phyloP scores from a whole-genome alignment of 208 protist genomes.

The Crithidia expoeki region DNA sequence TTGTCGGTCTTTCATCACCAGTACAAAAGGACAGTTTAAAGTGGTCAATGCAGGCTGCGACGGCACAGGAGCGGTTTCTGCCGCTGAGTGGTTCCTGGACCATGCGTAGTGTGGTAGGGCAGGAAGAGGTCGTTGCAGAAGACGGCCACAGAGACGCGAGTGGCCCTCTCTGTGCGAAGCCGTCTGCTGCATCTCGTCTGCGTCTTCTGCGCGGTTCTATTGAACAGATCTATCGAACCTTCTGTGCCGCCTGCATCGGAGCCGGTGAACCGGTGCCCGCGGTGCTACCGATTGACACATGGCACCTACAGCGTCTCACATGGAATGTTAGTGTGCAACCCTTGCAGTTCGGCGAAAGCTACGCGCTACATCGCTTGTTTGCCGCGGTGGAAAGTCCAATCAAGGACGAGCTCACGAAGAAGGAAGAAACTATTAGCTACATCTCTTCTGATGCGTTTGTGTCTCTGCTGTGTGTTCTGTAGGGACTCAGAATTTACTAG shows the following conservation, averaged over 20 bases:
- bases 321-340: conserved; percentile 9
- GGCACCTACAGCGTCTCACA: conserved; percentile 27
- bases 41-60: neutral
- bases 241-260: conserved; percentile 6
- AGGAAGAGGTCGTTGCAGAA: neutral
- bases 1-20: neutral
- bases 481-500: neutral
- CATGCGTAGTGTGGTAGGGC: neutral
- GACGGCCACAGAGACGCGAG: neutral
- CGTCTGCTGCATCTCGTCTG: neutral
- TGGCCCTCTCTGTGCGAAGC: neutral
- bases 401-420: neutral
- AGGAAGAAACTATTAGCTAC: neutral
- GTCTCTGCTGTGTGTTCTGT: conserved; percentile 14
- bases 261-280: conserved; percentile 20
- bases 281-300: conserved; percentile 18
- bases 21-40: neutral
- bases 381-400: neutral
- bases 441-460: conserved; percentile 24
- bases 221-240: conserved; percentile 21
- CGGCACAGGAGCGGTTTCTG: neutral
- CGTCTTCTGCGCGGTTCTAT: conserved; percentile 29
- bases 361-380: conserved; percentile 20
- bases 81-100: neutral
- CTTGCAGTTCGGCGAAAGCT: conserved; percentile 7